Percentiles rank a stretch among this genome's conserved stretches.
Evolutionary conservation across 2,329 filamentous ascomycete genomes (phyloP).

Genomic region (Venturiaceae sp.): DNA sequence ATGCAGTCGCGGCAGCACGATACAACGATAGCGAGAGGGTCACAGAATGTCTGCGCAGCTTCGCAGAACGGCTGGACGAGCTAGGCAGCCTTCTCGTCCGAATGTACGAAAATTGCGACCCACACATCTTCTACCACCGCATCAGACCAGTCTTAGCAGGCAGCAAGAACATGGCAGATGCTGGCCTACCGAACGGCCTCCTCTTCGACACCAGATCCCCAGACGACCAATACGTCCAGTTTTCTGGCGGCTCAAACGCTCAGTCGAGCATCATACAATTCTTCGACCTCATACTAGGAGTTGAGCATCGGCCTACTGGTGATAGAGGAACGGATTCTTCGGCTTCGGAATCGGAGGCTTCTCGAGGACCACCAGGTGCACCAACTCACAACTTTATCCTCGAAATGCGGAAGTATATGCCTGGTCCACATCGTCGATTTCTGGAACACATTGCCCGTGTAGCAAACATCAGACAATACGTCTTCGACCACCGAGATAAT

Average conservation of each 20-base stretch:
- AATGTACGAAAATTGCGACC: slow-evolving; percentile 95
- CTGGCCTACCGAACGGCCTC: slow-evolving; percentile 78
- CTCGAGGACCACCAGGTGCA: slow-evolving; percentile 29
- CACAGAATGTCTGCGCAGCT: slow-evolving; percentile 63
- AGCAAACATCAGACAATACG: slow-evolving; percentile 80
- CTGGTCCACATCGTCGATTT: slow-evolving; percentile 82
- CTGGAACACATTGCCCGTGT: slow-evolving; percentile 68
- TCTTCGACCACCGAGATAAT: slow-evolving; percentile 53
- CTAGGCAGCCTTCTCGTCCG: slow-evolving; percentile 67
- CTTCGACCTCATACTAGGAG: slow-evolving; percentile 83
- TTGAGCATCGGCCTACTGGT: slow-evolving; percentile 85
- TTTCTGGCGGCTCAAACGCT: slow-evolving; percentile 89
- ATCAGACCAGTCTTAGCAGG: slow-evolving; percentile 94
- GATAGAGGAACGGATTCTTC: slow-evolving; percentile 14
- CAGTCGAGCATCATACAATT: slow-evolving; percentile 97
- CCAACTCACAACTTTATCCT: slow-evolving; percentile 81
- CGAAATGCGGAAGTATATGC: slow-evolving; percentile 98
- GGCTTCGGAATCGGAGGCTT: slow-evolving; percentile 31
- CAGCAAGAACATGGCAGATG: slow-evolving; percentile 95
- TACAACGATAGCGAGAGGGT: slow-evolving; percentile 61
- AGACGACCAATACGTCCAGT: slow-evolving; percentile 62
- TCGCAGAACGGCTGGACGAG: slow-evolving; percentile 83
- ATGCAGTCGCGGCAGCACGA: slow-evolving; percentile 73
- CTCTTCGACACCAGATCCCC: slow-evolving; percentile 75
- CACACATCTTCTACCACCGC: slow-evolving; percentile 87